Evolutionary conservation across 2,329 filamentous ascomycete species (phyloP).

Genomic region (Parastagonospora avenae): DNA sequence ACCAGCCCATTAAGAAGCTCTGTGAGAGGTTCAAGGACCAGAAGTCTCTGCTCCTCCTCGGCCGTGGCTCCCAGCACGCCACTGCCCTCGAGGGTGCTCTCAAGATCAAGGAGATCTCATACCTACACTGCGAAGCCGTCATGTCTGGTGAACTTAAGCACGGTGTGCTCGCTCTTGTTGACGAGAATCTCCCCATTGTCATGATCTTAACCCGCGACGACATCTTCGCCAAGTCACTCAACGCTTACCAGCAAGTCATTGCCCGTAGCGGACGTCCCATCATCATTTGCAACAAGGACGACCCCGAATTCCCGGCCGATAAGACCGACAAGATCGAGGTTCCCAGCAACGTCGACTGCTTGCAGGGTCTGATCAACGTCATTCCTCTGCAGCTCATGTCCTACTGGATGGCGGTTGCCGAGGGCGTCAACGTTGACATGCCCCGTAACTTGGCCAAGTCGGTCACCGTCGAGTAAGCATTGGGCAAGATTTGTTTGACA

Average conservation of each 20-base stretch:
- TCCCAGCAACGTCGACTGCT: slow-evolving; percentile 89
- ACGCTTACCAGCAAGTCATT: slow-evolving; percentile 99
- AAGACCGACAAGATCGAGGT: slow-evolving; percentile 98
- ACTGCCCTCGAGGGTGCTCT: slow-evolving; percentile 95
- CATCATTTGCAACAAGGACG: slow-evolving; percentile 92
- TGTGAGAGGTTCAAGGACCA: slow-evolving; percentile 96
- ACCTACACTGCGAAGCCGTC: slow-evolving; percentile 98
- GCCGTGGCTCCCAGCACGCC: slow-evolving; percentile 94
- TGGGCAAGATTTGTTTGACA: slow-evolving; percentile 12
- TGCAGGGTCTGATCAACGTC: slow-evolving; percentile 97
- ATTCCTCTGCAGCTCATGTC: slow-evolving; percentile 97
- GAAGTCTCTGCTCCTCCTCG: slow-evolving; percentile 91
- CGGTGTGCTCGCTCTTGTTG: slow-evolving; percentile 93
- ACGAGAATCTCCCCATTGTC: slow-evolving; percentile 98
- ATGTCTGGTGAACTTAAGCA: slow-evolving; percentile 99
- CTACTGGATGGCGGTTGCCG: slow-evolving; percentile 97
- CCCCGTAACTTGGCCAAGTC: slow-evolving; percentile 98
- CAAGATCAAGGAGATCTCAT: slow-evolving; percentile 99
- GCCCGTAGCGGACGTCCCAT: slow-evolving; percentile 95
- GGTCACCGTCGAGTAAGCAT: slow-evolving; percentile 89
- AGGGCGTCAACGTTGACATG: slow-evolving; percentile 97
- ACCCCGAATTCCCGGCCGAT: slow-evolving; percentile 85
- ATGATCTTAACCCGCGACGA: slow-evolving; percentile 98
- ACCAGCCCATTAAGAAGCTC: slow-evolving; percentile 91
- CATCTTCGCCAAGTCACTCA: slow-evolving; percentile 98